Conservation (phyloP, 164 flowering plant species). For the Dillenia turbinata region DNA sequence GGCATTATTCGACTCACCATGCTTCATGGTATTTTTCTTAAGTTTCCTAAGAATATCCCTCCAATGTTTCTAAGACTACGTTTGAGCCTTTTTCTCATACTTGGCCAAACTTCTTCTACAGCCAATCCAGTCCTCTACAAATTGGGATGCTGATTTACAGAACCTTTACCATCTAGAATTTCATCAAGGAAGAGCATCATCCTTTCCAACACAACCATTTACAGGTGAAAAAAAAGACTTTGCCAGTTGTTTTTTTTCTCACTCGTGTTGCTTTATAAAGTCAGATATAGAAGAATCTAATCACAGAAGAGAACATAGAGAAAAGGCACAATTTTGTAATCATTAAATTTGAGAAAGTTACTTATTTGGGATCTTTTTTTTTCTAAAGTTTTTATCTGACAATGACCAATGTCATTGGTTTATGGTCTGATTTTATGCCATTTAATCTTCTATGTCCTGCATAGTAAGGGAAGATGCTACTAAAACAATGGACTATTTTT, state of each 20-base stretch:
- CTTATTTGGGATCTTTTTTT: slow-evolving; percentile 6
- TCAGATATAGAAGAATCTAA: too few species aligned
- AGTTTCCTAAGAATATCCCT: background rate
- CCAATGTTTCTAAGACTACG: too few species aligned
- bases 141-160: slow-evolving; percentile 70
- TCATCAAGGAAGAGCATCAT: slow-evolving; percentile 50
- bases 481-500: too few species aligned
- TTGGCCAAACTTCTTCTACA: slow-evolving; percentile 18
- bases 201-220: slow-evolving; percentile 48
- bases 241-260: background rate
- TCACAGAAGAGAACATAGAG: background rate
- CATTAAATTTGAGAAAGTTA: background rate
- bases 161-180: slow-evolving; percentile 46
- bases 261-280: too few species aligned
- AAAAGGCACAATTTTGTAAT: background rate
- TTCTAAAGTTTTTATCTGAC: background rate
- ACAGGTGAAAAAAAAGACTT: slow-evolving; percentile 27
- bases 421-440: too few species aligned
- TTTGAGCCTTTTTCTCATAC: slow-evolving; percentile 1
- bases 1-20: slow-evolving; percentile 45
- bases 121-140: slow-evolving; percentile 46
- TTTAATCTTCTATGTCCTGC: too few species aligned
- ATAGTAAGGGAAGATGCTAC: too few species aligned
- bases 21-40: slow-evolving; percentile 45
- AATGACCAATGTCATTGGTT: too few species aligned